Conservation (phyloP, 2,329 filamentous ascomycete genomes). For the Cladosporium sp. region DNA sequence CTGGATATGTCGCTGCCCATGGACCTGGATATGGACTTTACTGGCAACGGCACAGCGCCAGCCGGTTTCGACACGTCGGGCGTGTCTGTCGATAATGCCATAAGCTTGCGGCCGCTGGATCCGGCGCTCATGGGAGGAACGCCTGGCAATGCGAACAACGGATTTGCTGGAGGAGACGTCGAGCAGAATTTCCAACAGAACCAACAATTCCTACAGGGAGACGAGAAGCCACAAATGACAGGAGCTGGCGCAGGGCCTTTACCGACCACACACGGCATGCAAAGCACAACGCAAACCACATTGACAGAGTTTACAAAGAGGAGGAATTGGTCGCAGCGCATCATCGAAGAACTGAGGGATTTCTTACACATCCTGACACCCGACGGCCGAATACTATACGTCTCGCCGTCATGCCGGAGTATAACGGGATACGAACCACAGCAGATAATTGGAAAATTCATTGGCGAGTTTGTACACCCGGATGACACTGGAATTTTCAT, state of each 20-base stretch:
- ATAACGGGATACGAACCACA: constrained; percentile 74
- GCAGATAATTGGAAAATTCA: constrained; percentile 71
- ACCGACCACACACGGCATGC: constrained; percentile 54
- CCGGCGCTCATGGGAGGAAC: constrained; percentile 20
- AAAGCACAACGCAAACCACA: constrained; percentile 52
- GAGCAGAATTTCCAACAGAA: constrained; percentile 25
- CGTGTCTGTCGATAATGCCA: background rate
- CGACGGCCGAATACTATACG: constrained; percentile 79
- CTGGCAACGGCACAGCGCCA: constrained; percentile 33
- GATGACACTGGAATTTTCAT: constrained; percentile 83
- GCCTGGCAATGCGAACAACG: constrained; percentile 9
- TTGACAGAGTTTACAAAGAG: constrained; percentile 67
- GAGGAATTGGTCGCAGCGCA: constrained; percentile 80
- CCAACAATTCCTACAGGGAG: constrained; percentile 31
- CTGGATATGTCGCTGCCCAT: constrained; percentile 49
- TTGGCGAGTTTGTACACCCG: constrained; percentile 80
- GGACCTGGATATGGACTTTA: constrained; percentile 47
- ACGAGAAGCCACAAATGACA: constrained; percentile 33
- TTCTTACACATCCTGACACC: constrained; percentile 84
- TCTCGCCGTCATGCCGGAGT: constrained; percentile 73
- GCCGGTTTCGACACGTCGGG: constrained; percentile 19
- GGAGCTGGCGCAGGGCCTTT: constrained; percentile 57
- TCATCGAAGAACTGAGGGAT: constrained; percentile 87
- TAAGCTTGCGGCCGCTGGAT: constrained; percentile 11
- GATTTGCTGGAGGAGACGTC: constrained; percentile 28